Base-by-base conservation (phyloP, 2,329 filamentous ascomycete species). In the Chrysosporium keratinophilum region DNA sequence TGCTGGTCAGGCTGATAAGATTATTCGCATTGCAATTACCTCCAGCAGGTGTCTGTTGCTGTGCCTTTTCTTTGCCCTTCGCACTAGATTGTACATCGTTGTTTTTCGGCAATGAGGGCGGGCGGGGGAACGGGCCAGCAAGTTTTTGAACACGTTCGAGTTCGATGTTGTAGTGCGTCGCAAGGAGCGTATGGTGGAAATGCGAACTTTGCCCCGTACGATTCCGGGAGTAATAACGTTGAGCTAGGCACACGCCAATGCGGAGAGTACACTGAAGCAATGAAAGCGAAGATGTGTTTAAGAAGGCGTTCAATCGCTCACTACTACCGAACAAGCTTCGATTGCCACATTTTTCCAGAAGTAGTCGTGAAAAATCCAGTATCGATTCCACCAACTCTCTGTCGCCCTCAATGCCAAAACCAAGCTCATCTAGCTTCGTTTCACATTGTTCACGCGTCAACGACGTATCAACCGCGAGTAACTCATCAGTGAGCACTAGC, bases 241-340 rank as follows among this genome's bases (percentile, higher is more conserved):
- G 88, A 11, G 93, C 91, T 57, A 98, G 77, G 66, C 91, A 87
- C 40, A 91, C 83, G 31, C 84, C 84, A 56, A 98, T 81, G 58
- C 87, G 83, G 41, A 98, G 78, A 7, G 88, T 85, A 31, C 80
- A 79, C 64, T 86, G 82, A 52, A 98, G 77, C 47, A 98, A 78
- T 28, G 83, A 80, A 54, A 91, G 77, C 20, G 86, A 90, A 2
- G 88, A 91, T 43, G 87, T 91, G 69, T 96, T 88, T 56, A 98
- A 79, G 40, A 98, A 78, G 65, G 90, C 84, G 66, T 91, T 93
- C 57, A 98, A 75, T 63, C 94, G 87, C 60, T 84, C 78, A 67
- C 91, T 97, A 74, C 93, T 98, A 57, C 85, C 88, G 69, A 97
- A 98, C 63, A 98, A 83, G 72, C 90, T 96, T 61, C 94, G 80